Base-by-base conservation (phyloP, 495 filamentous ascomycete genomes). In the Viridothelium virens region DNA sequence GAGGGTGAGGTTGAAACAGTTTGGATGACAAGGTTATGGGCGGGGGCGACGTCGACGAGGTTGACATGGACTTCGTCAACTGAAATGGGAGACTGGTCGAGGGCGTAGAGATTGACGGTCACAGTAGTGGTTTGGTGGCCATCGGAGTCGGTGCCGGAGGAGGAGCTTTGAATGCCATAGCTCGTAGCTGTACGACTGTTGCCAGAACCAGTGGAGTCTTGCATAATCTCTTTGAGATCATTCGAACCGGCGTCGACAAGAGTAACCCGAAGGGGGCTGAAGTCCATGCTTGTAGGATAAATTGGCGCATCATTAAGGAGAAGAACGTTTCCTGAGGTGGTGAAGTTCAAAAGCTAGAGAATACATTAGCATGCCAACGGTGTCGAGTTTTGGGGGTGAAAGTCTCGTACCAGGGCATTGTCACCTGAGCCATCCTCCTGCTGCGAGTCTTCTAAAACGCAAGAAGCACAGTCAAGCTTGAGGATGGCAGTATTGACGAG, bases 361-460 rank as follows among this genome's bases (percentile, higher is more conserved):
- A 34, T 36, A 7, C 10, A 18, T 59, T 36, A 59, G 53, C 31
- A 33, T 25, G 25, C 18, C 7, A 7, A 33, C 5, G 5, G 3
- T 31, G 36, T 33, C 7, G 1, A 59, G 11, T 10, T n/a, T 18
- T 36, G 18, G 7, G 36, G 53, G 36, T 33, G 53, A 34, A 18
- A 10, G 33, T 33, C 53, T 59, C 53, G 7, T 59, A 59, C 53
- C 53, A 59, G 7, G 10, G 53, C 53, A 36, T 59, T 36, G 18
- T 59, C 53, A 9, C 53, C 53, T 18, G 53, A 59, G 31, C 53
- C 53, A 14, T 59, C 53, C 53, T 59, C 53, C 36, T 59, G 18
- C 31, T 59, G 25, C 5, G 53, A 59, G 53, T 59, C 53, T 59
- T 59, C 53, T 31, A 59, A 31, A 59, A 59, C 53, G 53, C 53